A percentile compares a stretch with the other conserved stretches of the same genome.
Evolutionary conservation across 1,284 basidiomycete genomes (phyloP).

Genomic region (Sporisorium scitamineum): DNA sequence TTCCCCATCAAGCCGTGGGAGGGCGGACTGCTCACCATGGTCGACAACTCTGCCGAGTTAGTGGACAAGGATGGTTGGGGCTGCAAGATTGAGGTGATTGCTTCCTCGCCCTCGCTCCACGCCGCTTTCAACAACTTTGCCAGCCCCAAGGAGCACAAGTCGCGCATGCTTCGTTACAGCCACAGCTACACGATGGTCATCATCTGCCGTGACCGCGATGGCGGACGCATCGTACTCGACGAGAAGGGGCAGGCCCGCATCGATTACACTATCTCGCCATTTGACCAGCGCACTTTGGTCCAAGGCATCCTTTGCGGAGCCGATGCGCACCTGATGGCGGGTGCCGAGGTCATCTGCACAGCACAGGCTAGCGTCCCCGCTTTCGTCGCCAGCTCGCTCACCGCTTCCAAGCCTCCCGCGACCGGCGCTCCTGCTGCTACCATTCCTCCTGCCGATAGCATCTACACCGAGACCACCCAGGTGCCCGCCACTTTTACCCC

Average conservation of each 20-base stretch:
- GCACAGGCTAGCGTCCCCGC: constrained; percentile 65
- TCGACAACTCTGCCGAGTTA: constrained; percentile 65
- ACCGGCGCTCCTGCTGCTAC: constrained; percentile 15
- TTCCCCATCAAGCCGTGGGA: constrained; percentile 71
- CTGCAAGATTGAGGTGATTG: constrained; percentile 72
- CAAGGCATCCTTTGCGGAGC: constrained; percentile 69
- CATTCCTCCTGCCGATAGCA: constrained; percentile 19
- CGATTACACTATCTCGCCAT: constrained; percentile 69
- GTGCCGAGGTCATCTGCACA: constrained; percentile 70
- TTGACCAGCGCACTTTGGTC: constrained; percentile 69
- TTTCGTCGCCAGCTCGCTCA: constrained; percentile 22
- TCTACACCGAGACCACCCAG: constrained; percentile 57
- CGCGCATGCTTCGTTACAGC: constrained; percentile 65
- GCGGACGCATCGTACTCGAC: constrained; percentile 70
- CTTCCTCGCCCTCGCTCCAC: constrained; percentile 69
- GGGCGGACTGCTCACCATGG: constrained; percentile 71
- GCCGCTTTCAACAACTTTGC: constrained; percentile 69
- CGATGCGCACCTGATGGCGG: constrained; percentile 70
- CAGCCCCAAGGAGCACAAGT: constrained; percentile 69
- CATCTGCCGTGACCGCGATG: constrained; percentile 66
- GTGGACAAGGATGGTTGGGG: constrained; percentile 67
- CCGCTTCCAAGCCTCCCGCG: constrained; percentile 10
- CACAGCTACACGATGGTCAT: constrained; percentile 67
- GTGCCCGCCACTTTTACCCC: constrained; percentile 58
- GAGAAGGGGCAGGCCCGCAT: constrained; percentile 67